These are phyloP conservation scores for Cyclostephanos tholiformis DNA, from an alignment of 108 stramenopile genomes.

Conservation along the genomic window DNA sequence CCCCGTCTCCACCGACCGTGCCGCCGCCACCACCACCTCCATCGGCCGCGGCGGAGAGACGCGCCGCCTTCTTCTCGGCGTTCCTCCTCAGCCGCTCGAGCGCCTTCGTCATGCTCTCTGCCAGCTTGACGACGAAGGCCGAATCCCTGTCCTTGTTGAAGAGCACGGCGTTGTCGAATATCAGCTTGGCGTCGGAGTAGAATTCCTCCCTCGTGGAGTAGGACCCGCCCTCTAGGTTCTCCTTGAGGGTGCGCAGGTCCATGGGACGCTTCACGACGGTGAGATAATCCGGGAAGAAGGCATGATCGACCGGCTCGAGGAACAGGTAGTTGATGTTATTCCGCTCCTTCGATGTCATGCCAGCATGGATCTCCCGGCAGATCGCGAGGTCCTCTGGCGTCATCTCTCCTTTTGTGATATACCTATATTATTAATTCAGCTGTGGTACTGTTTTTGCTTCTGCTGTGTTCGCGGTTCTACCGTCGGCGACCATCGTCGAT, in stretches of 20 bases:
- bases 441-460: too few relatives aligned
- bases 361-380: conserved; percentile 56
- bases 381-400: conserved; percentile 50
- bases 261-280: conserved; percentile 59
- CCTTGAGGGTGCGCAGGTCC: conserved; percentile 67
- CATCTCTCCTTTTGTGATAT: conserved; percentile 29
- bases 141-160: conserved; percentile 64
- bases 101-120: conserved; percentile 67
- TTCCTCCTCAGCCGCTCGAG: conserved; percentile 60
- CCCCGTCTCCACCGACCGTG: neutral
- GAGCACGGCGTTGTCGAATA: conserved; percentile 67
- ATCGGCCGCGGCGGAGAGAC: conserved; percentile 10
- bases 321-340: conserved; percentile 71
- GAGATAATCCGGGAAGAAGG: conserved; percentile 63
- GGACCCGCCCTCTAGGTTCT: conserved; percentile 59
- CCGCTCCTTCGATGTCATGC: conserved; percentile 54
- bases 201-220: conserved; percentile 49
- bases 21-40: conserved; percentile 3
- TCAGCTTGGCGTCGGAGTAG: conserved; percentile 22
- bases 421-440: neutral
- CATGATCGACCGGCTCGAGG: conserved; percentile 69
- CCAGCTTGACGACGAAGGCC: conserved; percentile 66
- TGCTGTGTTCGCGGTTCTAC: too few relatives aligned
- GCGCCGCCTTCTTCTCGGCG: conserved; percentile 40
- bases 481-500: too few relatives aligned